Evolutionary conservation across 2,329 filamentous ascomycete species (phyloP).

Genomic region (Fusarium incarnatum): DNA sequence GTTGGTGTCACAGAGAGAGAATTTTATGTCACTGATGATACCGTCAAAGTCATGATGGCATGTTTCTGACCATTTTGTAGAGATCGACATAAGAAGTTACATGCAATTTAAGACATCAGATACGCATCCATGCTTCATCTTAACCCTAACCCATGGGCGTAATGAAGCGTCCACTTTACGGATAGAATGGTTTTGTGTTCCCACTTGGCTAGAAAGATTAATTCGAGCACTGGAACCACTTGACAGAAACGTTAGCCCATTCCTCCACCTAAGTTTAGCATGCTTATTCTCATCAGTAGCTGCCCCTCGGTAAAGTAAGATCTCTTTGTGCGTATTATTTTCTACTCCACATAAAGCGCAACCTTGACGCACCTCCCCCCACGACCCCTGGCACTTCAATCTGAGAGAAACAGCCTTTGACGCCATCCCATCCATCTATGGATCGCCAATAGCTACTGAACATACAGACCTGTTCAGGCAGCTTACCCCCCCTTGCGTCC

Average conservation of each 20-base stretch:
- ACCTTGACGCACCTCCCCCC: slow-evolving; percentile 21
- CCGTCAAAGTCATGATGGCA: neutral
- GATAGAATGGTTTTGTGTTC: slow-evolving; percentile 18
- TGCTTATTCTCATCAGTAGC: neutral
- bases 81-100: neutral
- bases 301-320: neutral
- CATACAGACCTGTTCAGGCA: neutral
- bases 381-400: slow-evolving; percentile 35
- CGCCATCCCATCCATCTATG: slow-evolving; percentile 31
- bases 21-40: neutral
- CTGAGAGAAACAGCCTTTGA: slow-evolving; percentile 31
- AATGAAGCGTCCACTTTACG: slow-evolving; percentile 27
- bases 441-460: slow-evolving; percentile 23
- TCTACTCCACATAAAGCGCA: neutral
- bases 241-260: neutral
- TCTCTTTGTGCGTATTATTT: neutral
- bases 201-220: slow-evolving; percentile 18
- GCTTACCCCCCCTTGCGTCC: slow-evolving; percentile 21
- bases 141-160: slow-evolving; percentile 39
- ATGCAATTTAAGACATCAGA: slow-evolving; percentile 1
- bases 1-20: neutral
- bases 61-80: neutral
- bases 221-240: neutral
- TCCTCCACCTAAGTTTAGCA: neutral
- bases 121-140: slow-evolving; percentile 3